Conservation (phyloP, 108 stramenopile genomes). For the Fistulifera solaris region DNA sequence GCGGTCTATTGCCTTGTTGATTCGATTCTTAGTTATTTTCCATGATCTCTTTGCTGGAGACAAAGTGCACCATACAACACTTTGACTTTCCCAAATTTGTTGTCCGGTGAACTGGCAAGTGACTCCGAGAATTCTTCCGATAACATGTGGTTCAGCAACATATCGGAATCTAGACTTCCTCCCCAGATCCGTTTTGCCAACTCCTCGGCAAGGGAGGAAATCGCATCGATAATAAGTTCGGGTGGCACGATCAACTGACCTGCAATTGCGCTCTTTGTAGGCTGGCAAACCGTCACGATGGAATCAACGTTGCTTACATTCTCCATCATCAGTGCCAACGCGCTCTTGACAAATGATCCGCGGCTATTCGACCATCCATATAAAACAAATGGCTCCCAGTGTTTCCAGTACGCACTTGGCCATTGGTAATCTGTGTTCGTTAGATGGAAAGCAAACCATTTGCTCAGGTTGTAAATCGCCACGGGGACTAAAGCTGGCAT, state of each 20-base stretch:
- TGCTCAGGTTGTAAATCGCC: slow-evolving; percentile 55
- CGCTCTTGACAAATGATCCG: slow-evolving; percentile 40
- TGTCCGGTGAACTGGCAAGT: slow-evolving; percentile 11
- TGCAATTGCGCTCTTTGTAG: slow-evolving; percentile 22
- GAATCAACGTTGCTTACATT: slow-evolving; percentile 21
- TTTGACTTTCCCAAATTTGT: not conserved
- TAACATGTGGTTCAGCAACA: slow-evolving; percentile 38
- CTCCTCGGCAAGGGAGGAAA: slow-evolving; percentile 26
- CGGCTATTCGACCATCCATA: slow-evolving; percentile 40
- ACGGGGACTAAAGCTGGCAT: slow-evolving; percentile 58
- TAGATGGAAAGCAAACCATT: slow-evolving; percentile 82
- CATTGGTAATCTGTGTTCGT: slow-evolving; percentile 80
- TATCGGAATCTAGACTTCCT: slow-evolving; percentile 33
- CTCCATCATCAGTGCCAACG: slow-evolving; percentile 27
- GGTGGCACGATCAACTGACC: not conserved
- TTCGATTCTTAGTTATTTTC: slow-evolving; percentile 6
- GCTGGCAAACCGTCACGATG: slow-evolving; percentile 35
- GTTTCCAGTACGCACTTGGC: slow-evolving; percentile 72
- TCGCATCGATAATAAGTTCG: not conserved
- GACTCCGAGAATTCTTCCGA: slow-evolving; percentile 46
- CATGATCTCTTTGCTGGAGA: slow-evolving; percentile 16
- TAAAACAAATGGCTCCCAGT: slow-evolving; percentile 58
- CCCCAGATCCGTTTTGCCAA: slow-evolving; percentile 56
- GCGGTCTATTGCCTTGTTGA: slow-evolving; percentile 15
- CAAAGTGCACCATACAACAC: slow-evolving; percentile 10